These are phyloP conservation scores for Nowakowskiella sp. DNA, from an alignment of 192 early-diverging fungal species.

Conservation along the genomic window DNA sequence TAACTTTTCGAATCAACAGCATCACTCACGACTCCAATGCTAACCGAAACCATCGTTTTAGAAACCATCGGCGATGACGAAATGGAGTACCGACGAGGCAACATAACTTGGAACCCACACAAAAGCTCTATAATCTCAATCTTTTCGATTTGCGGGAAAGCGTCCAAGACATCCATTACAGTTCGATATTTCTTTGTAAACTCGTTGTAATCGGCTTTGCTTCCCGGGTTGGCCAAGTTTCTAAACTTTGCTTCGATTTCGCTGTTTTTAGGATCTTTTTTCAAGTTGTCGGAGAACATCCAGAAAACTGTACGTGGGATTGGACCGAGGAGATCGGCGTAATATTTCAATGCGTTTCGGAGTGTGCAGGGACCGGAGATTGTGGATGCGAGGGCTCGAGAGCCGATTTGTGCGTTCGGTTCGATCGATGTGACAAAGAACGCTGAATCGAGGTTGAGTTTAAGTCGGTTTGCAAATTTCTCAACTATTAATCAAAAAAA, in stretches of 20 bases:
- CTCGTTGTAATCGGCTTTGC: constrained; percentile 23
- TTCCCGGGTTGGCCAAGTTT: constrained; percentile 18
- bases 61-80: constrained; percentile 12
- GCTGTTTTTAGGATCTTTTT: constrained; percentile 10
- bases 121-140: constrained; percentile 35
- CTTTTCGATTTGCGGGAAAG: constrained; percentile 22
- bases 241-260: constrained; percentile 26
- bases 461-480: too few relatives aligned
- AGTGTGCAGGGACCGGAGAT: constrained; percentile 37
- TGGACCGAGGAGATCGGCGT: constrained; percentile 39
- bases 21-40: constrained; percentile 16
- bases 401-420: constrained; percentile 24
- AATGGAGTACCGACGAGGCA: constrained; percentile 30
- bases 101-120: constrained; percentile 18
- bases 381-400: constrained; percentile 32
- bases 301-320: constrained; percentile 30
- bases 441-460: too few relatives aligned
- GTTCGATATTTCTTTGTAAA: constrained; percentile 37
- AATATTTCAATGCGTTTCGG: constrained; percentile 31
- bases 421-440: too few relatives aligned
- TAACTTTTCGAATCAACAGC: constrained; percentile 11
- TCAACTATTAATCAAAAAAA: too few relatives aligned
- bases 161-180: constrained; percentile 35
- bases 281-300: constrained; percentile 29
- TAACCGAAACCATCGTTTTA: constrained; percentile 1